Evolutionary conservation across 306 rosid genomes (phyloP).

Genomic region (Mimosa pudica): DNA sequence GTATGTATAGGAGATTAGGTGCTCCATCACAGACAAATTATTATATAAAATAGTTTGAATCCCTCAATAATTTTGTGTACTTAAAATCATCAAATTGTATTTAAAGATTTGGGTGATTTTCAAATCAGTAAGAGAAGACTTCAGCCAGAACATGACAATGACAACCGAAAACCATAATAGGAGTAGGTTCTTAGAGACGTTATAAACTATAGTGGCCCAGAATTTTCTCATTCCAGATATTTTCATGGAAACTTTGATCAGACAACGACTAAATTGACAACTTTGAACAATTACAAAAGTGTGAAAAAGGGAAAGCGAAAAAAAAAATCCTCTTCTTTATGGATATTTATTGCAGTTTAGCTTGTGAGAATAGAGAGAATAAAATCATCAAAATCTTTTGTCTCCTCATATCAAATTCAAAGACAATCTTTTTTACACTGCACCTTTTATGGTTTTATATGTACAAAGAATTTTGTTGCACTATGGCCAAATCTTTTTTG

Average conservation of each 20-base stretch:
- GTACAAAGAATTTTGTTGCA: slow-evolving; percentile 28
- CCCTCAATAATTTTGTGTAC: too few species aligned
- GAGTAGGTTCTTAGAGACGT: not conserved
- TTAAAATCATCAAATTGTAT: too few species aligned
- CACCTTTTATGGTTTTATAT: not conserved
- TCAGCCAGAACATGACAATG: not conserved
- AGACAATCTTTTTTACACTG: not conserved
- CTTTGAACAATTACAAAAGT: not conserved
- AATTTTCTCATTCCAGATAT: slow-evolving; percentile 28
- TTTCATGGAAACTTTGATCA: slow-evolving; percentile 8
- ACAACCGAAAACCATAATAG: not conserved
- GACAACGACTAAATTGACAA: slow-evolving; percentile 27
- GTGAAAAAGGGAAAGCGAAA: not conserved
- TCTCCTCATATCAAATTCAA: not conserved
- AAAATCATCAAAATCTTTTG: not conserved
- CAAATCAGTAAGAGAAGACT: not conserved
- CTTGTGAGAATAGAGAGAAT: not conserved
- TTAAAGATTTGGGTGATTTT: too few species aligned
- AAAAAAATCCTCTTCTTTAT: not conserved
- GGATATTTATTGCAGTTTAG: not conserved
- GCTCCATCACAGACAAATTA: too few species aligned
- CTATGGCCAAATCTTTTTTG: not conserved
- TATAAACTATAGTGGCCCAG: not conserved
- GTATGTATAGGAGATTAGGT: too few species aligned
- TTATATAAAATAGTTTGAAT: too few species aligned